These are phyloP conservation scores for Goniomonas avonlea DNA, from an alignment of 78 protist genomes.

Conservation along the genomic window DNA sequence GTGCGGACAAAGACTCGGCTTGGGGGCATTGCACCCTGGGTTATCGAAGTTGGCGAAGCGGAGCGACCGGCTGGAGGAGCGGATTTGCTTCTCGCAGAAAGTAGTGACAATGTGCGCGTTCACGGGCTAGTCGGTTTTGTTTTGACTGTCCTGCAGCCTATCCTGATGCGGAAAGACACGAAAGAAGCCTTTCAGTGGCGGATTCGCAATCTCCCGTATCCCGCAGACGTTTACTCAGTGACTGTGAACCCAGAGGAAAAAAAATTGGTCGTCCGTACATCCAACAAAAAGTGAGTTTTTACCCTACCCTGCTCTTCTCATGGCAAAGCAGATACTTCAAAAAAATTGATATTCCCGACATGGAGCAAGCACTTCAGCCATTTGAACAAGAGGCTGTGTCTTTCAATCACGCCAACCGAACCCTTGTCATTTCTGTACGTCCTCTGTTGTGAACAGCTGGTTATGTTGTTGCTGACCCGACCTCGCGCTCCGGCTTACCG, in stretches of 20 bases:
- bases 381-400: neutral
- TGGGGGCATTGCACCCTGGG: no score
- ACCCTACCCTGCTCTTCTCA: neutral
- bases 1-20: no score
- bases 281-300: neutral
- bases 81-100: no score
- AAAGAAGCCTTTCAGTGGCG: neutral
- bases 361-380: neutral
- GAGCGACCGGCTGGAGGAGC: no score
- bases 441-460: no score
- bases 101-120: no score
- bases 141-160: no score
- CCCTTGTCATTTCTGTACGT: neutral
- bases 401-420: neutral
- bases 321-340: neutral
- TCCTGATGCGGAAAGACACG: neutral
- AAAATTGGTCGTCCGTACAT: neutral
- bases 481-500: neutral
- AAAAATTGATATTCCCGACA: neutral
- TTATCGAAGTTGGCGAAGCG: no score
- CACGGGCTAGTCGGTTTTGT: no score
- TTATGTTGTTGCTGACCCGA: neutral
- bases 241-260: neutral
- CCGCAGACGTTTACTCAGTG: neutral
- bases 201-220: neutral